Conservation (phyloP, 2,329 filamentous ascomycete species). For the Capronia americana region DNA sequence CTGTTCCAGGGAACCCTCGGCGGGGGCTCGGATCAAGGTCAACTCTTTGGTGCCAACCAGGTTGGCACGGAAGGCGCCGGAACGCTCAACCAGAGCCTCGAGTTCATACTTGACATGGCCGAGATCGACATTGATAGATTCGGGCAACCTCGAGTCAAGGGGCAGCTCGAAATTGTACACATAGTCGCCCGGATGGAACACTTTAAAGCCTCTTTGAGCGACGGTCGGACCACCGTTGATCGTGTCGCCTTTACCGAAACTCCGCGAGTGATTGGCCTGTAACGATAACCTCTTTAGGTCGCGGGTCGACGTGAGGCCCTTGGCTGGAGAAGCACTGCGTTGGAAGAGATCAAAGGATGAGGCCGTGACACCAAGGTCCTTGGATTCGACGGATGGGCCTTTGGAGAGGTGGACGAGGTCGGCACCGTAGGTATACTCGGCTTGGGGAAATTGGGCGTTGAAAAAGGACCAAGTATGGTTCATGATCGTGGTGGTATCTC, state of each 20-base stretch:
- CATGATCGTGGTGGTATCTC: slow-evolving; percentile 83
- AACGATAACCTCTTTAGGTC: slow-evolving; percentile 75
- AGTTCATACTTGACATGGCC: slow-evolving; percentile 88
- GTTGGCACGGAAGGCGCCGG: slow-evolving; percentile 89
- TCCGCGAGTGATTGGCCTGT: slow-evolving; percentile 80
- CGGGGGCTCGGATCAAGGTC: slow-evolving; percentile 79
- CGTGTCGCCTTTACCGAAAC: slow-evolving; percentile 80
- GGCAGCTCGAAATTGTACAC: slow-evolving; percentile 80
- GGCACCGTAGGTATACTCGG: slow-evolving; percentile 67
- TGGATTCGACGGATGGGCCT: slow-evolving; percentile 42
- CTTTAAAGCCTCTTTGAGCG: slow-evolving; percentile 80
- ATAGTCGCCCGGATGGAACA: slow-evolving; percentile 79
- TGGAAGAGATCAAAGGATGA: slow-evolving; percentile 52
- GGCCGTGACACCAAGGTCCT: slow-evolving; percentile 44
- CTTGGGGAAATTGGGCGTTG: slow-evolving; percentile 68
- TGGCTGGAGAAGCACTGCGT: slow-evolving; percentile 51
- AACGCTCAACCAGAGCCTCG: slow-evolving; percentile 81
- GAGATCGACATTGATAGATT: slow-evolving; percentile 86
- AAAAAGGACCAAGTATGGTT: slow-evolving; percentile 93
- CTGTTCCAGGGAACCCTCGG: slow-evolving; percentile 86
- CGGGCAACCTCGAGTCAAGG: slow-evolving; percentile 77
- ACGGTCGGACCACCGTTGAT: slow-evolving; percentile 62
- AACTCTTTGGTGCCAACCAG: slow-evolving; percentile 83
- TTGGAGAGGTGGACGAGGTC: slow-evolving; percentile 66
- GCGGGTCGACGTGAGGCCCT: slow-evolving; percentile 51